These are phyloP conservation scores for Amylostereum areolatum DNA, from an alignment of 1,284 basidiomycete species.

Conservation along the genomic window DNA sequence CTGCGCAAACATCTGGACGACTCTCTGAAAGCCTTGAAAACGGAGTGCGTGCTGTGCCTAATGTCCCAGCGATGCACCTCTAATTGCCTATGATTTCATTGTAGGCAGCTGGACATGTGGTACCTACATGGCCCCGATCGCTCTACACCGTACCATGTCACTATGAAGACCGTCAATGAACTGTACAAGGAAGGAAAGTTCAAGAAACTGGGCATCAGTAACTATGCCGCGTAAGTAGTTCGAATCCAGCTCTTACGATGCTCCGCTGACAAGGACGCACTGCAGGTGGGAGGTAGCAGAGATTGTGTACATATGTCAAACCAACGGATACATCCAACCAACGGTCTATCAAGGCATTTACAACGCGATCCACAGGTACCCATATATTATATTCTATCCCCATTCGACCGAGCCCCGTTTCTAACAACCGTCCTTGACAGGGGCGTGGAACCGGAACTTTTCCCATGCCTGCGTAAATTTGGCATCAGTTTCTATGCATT, in stretches of 20 bases:
- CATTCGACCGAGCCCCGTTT: not conserved
- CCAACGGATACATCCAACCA: constrained; percentile 54
- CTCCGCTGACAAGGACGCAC: not conserved
- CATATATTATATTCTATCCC: not conserved
- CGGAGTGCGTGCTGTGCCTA: constrained; percentile 26
- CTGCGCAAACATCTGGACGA: constrained; percentile 37
- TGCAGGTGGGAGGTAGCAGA: constrained; percentile 55
- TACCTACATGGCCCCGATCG: constrained; percentile 54
- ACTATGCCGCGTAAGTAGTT: constrained; percentile 34
- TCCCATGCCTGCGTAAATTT: constrained; percentile 58
- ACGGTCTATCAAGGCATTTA: constrained; percentile 66
- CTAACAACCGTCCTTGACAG: constrained; percentile 9
- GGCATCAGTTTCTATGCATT: constrained; percentile 58
- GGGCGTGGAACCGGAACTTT: constrained; percentile 51
- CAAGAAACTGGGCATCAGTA: constrained; percentile 44
- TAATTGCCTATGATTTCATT: not conserved
- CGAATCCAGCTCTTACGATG: not conserved
- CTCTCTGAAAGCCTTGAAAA: constrained; percentile 40
- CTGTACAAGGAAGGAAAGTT: constrained; percentile 42
- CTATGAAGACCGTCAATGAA: constrained; percentile 41
- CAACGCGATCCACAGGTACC: constrained; percentile 42
- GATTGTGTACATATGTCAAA: constrained; percentile 47
- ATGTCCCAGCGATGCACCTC: not conserved
- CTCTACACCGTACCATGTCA: constrained; percentile 37
- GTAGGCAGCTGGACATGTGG: constrained; percentile 37